Percentiles rank a stretch among this genome's conserved stretches.
Evolutionary conservation across 345 rosid genomes (phyloP).

Genomic region (Rhodamnia rubescens): DNA sequence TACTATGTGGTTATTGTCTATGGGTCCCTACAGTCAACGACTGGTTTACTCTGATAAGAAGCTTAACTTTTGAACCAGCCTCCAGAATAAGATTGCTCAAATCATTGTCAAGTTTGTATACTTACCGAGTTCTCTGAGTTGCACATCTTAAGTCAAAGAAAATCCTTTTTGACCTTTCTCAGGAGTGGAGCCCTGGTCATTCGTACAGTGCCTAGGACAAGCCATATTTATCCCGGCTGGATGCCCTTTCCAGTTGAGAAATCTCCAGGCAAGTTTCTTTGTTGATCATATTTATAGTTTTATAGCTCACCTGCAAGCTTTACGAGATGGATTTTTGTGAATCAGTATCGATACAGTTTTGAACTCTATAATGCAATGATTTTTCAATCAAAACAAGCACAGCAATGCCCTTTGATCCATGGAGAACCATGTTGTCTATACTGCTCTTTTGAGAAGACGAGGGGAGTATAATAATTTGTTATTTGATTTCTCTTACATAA

Average conservation of each 20-base stretch:
- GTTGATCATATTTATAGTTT: not conserved
- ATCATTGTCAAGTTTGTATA: not conserved
- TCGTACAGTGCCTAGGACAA: constrained; percentile 69
- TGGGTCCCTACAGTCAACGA: not conserved
- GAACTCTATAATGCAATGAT: not conserved
- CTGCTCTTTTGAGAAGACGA: not conserved
- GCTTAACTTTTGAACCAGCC: not conserved
- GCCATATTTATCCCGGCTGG: constrained; percentile 95
- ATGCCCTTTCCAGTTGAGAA: constrained; percentile 79
- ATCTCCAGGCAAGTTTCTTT: constrained; percentile 47
- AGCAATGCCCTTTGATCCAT: not conserved
- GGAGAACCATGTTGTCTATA: not conserved
- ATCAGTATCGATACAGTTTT: not conserved
- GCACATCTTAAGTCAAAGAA: not conserved
- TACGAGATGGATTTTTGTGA: not conserved
- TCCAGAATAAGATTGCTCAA: not conserved
- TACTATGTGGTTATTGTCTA: not conserved
- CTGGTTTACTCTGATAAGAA: not conserved
- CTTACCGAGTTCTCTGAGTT: not conserved
- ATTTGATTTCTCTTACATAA: not conserved
- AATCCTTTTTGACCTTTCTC: constrained; percentile 2
- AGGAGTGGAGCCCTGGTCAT: constrained; percentile 96
- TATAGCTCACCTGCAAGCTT: not conserved
- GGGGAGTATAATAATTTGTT: not conserved
- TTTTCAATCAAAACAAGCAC: not conserved